A percentile compares a stretch with the other conserved stretches of the same genome.
These are phyloP conservation scores for Pouteria glomerata DNA, from an alignment of 148 eudicot species.

Conservation along the genomic window DNA sequence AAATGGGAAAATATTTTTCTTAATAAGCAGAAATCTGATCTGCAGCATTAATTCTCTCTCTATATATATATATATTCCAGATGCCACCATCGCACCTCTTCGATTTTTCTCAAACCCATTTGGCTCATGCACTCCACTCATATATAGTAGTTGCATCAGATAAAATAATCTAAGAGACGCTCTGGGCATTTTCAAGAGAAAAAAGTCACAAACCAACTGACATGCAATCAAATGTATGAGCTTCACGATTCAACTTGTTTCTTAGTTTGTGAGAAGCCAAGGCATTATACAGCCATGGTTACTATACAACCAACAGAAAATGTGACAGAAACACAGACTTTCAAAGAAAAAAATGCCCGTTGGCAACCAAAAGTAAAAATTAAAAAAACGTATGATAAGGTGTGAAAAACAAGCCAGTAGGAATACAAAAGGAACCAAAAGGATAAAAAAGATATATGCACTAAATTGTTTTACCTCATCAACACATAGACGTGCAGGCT, in stretches of 20 bases:
- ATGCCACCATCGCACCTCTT: not conserved
- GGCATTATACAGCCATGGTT: not conserved
- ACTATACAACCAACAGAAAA: not conserved
- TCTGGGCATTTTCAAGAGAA: not conserved
- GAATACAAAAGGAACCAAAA: too few species aligned
- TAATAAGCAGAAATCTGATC: not conserved
- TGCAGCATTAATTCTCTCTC: too few species aligned
- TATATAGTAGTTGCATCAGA: not conserved
- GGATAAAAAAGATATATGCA: too few species aligned
- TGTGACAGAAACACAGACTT: not conserved
- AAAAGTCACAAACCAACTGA: not conserved
- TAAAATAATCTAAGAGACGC: not conserved
- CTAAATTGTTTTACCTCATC: slow-evolving; percentile 66
- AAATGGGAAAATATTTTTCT: not conserved
- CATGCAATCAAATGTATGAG: not conserved
- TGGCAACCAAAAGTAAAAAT: not conserved
- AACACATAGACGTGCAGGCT: slow-evolving; percentile 95
- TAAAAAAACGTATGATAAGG: not conserved
- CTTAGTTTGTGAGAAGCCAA: not conserved
- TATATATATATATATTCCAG: too few species aligned
- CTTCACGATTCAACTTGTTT: not conserved
- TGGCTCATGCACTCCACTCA: not conserved
- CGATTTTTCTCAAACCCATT: slow-evolving; percentile 1
- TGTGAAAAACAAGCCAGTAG: too few species aligned
- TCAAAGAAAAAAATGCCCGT: not conserved